Conservation (phyloP, 305 asterid genomes). For the Solanum hybrid region DNA sequence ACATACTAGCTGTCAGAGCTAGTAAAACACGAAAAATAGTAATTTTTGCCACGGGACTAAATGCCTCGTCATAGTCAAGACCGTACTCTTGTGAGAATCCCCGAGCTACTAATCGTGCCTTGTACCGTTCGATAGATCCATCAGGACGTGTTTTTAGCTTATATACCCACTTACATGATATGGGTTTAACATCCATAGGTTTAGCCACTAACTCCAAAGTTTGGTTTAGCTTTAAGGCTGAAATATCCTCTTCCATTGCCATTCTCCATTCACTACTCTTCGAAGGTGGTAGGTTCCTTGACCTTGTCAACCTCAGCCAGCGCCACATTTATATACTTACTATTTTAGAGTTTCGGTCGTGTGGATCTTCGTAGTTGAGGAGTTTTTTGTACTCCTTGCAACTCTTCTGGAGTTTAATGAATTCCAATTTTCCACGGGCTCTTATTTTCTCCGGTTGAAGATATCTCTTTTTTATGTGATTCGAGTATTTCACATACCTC, state of each 20-base stretch:
- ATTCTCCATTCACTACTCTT: background rate
- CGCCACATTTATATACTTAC: background rate
- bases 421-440: background rate
- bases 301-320: background rate
- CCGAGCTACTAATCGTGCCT: accelerated
- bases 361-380: background rate
- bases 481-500: background rate
- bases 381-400: background rate
- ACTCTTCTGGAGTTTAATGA: background rate
- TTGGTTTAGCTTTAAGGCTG: background rate
- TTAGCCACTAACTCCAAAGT: background rate
- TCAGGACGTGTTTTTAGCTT: no score
- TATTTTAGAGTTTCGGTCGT: background rate
- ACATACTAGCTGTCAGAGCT: background rate
- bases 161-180: no score
- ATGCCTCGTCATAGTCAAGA: background rate
- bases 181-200: background rate
- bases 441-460: background rate
- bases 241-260: background rate
- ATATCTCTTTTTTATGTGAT: background rate
- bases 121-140: background rate
- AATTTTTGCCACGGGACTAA: background rate
- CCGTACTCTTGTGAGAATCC: background rate
- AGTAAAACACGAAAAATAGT: background rate
- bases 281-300: background rate